phyloP scores from a whole-genome alignment of 2,329 filamentous ascomycete species.

The Talaromyces amestolkiae region DNA sequence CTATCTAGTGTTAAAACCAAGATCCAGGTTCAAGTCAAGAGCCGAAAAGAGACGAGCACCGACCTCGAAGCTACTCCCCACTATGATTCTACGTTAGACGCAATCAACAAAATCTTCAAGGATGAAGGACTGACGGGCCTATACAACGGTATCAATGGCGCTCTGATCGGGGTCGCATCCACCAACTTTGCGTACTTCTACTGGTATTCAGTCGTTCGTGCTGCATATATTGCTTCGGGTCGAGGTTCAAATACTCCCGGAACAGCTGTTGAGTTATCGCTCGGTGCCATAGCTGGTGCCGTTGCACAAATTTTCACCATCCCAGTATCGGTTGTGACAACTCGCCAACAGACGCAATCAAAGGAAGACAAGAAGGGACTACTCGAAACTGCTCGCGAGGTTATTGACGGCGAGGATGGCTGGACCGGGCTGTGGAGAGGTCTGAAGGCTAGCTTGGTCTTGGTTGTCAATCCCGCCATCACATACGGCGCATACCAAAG shows the following conservation, averaged over 20 bases:
- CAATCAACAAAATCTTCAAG: constrained; percentile 76
- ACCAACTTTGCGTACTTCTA: constrained; percentile 99
- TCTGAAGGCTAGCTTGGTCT: constrained; percentile 88
- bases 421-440: constrained; percentile 89
- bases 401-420: constrained; percentile 86
- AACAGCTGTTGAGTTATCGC: constrained; percentile 75
- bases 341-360: constrained; percentile 87
- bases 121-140: constrained; percentile 78
- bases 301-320: constrained; percentile 95
- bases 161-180: constrained; percentile 86
- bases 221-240: constrained; percentile 66
- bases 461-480: constrained; percentile 94
- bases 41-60: constrained; percentile 46
- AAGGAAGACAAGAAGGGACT: constrained; percentile 83
- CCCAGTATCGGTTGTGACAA: constrained; percentile 91
- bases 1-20: constrained; percentile 83
- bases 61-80: constrained; percentile 58
- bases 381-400: constrained; percentile 81
- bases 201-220: constrained; percentile 89
- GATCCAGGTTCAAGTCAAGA: constrained; percentile 88
- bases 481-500: constrained; percentile 97
- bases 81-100: constrained; percentile 85
- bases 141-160: constrained; percentile 83
- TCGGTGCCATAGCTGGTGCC: constrained; percentile 85
- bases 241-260: constrained; percentile 64